A percentile compares a stretch with the other conserved stretches of the same genome.
Evolutionary conservation across 805 yeast genomes (phyloP).

Genomic region (Saccharomycopsis javanensis): DNA sequence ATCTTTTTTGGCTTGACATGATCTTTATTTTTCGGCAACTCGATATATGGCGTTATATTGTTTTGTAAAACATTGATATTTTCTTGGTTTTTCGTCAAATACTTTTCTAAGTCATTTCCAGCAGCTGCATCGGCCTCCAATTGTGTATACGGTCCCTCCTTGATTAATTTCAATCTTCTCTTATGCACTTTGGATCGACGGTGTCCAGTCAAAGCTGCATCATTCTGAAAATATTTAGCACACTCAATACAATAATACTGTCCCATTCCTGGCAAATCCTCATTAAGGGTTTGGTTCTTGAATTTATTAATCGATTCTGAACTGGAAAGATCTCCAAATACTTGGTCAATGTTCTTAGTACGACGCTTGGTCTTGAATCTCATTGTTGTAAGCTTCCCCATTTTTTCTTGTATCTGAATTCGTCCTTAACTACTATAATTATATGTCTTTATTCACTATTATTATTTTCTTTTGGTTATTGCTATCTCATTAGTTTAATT

Average conservation of each 20-base stretch:
- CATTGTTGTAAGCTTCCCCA: constrained; percentile 84
- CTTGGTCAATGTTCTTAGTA: constrained; percentile 74
- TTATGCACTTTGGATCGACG: constrained; percentile 71
- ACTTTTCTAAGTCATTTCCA: constrained; percentile 53
- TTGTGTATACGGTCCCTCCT: constrained; percentile 73
- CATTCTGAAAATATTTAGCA: constrained; percentile 82
- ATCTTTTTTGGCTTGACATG: constrained; percentile 7
- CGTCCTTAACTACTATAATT: too few species aligned
- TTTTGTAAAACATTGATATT: constrained; percentile 2
- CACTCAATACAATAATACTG: constrained; percentile 93
- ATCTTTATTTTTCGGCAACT: constrained; percentile 5
- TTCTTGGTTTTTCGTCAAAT: constrained; percentile 3
- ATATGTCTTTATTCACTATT: too few species aligned
- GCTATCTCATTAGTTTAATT: too few species aligned
- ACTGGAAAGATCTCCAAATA: constrained; percentile 62
- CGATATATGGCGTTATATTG: constrained; percentile 3
- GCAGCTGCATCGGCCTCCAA: constrained; percentile 88
- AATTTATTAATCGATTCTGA: constrained; percentile 54
- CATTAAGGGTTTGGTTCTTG: constrained; percentile 80
- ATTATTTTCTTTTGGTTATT: too few species aligned
- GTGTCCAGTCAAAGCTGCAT: constrained; percentile 63
- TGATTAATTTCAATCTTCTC: constrained; percentile 70
- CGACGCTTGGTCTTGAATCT: constrained; percentile 86
- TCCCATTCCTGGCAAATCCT: constrained; percentile 86
- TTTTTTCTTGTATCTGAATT: constrained; percentile 24